phyloP scores from a whole-genome alignment of 805 yeast genomes.

The Spencermartinsiella europaea region DNA sequence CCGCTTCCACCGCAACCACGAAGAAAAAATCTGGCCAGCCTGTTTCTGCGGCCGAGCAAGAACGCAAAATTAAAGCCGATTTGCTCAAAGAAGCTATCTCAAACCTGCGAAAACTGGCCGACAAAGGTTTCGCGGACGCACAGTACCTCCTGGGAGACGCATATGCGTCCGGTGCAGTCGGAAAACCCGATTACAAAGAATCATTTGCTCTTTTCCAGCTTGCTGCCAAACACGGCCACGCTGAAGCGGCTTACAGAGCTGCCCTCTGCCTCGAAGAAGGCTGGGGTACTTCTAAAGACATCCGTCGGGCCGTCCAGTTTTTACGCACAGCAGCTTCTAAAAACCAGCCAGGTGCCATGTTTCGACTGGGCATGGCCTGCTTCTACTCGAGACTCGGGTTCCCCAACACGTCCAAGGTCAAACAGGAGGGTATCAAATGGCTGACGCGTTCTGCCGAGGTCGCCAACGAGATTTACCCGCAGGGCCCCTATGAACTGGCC shows the following conservation, averaged over 20 bases:
- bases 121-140: slow-evolving; percentile 81
- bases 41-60: slow-evolving; percentile 12
- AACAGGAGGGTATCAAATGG: slow-evolving; percentile 91
- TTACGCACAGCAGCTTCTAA: slow-evolving; percentile 81
- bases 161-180: slow-evolving; percentile 76
- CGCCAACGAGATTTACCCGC: slow-evolving; percentile 78
- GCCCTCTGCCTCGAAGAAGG: slow-evolving; percentile 93
- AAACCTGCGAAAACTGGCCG: slow-evolving; percentile 65
- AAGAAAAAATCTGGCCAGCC: no score
- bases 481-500: slow-evolving; percentile 93
- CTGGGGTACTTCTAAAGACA: slow-evolving; percentile 83
- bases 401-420: slow-evolving; percentile 54
- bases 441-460: slow-evolving; percentile 76
- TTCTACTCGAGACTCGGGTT: slow-evolving; percentile 84
- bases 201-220: slow-evolving; percentile 73
- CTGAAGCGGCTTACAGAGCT: slow-evolving; percentile 86
- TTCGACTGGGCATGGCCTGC: slow-evolving; percentile 80
- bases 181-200: slow-evolving; percentile 70
- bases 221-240: slow-evolving; percentile 92
- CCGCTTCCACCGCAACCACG: not conserved
- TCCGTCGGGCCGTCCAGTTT: slow-evolving; percentile 78
- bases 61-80: slow-evolving; percentile 41
- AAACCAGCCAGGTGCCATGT: slow-evolving; percentile 97
- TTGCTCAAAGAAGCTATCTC: slow-evolving; percentile 72
- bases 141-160: slow-evolving; percentile 92